Percentiles rank a stretch among this genome's conserved stretches.
phyloP scores from a whole-genome alignment of 2,329 filamentous ascomycete species.

The Exophiala phaeomuriformis region DNA sequence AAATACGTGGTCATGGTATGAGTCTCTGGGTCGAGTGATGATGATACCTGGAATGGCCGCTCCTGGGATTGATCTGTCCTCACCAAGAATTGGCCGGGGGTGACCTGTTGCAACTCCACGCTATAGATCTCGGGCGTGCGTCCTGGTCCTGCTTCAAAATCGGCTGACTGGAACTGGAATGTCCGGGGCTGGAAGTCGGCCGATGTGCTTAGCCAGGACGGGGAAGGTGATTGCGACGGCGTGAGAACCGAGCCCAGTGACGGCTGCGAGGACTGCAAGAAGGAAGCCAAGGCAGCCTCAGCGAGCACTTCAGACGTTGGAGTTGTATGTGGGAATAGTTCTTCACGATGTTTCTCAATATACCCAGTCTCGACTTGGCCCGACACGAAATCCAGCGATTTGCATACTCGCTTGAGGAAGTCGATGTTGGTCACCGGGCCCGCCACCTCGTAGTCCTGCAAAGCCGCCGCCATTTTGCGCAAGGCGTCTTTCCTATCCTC shows the following conservation, averaged over 20 bases:
- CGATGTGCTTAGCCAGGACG: constrained; percentile 23
- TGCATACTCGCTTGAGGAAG: constrained; percentile 83
- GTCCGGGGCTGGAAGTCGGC: constrained; percentile 25
- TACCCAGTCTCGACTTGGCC: constrained; percentile 94
- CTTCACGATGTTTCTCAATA: constrained; percentile 76
- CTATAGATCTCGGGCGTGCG: constrained; percentile 24
- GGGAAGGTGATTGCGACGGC: constrained; percentile 1
- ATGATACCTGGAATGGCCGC: constrained; percentile 41
- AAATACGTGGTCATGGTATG: constrained; percentile 66
- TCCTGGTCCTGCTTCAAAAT: constrained; percentile 21
- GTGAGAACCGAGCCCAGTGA: neutral
- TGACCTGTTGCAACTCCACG: constrained; percentile 48
- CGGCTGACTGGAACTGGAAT: constrained; percentile 25
- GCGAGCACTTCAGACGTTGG: constrained; percentile 68
- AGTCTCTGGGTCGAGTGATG: constrained; percentile 40
- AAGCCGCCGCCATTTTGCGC: constrained; percentile 68
- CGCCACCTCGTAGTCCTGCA: constrained; percentile 86
- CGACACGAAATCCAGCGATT: constrained; percentile 70
- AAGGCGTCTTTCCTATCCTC: constrained; percentile 71
- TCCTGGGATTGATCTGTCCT: constrained; percentile 34
- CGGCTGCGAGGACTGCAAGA: constrained; percentile 36
- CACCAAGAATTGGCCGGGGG: constrained; percentile 44
- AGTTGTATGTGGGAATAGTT: constrained; percentile 61
- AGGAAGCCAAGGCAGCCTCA: constrained; percentile 75
- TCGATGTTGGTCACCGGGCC: constrained; percentile 94